Conservation (phyloP, 192 early-diverging fungal genomes). For the Gamsiella multidivaricata region DNA sequence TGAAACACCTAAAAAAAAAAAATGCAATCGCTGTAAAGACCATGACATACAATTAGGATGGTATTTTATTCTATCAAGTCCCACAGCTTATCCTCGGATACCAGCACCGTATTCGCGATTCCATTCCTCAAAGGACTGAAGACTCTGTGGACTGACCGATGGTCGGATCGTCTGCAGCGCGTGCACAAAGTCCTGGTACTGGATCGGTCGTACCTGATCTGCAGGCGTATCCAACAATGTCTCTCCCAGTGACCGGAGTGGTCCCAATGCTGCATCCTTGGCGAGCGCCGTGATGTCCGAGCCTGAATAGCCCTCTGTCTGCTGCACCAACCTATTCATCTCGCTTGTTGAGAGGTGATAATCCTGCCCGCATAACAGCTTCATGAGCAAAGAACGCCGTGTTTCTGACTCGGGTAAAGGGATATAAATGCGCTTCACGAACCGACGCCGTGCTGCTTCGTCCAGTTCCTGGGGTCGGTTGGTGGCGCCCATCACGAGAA, state of each 20-base stretch:
- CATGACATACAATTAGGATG: not conserved
- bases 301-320: conserved; percentile 83
- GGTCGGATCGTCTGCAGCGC: conserved; percentile 77
- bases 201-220: conserved; percentile 74
- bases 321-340: conserved; percentile 64
- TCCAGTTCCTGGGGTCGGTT: conserved; percentile 93
- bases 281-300: conserved; percentile 86
- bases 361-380: conserved; percentile 65
- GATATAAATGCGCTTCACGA: conserved; percentile 78
- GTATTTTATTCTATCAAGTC: not conserved
- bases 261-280: conserved; percentile 75
- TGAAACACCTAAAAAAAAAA: conserved; percentile 11
- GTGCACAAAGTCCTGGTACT: conserved; percentile 76
- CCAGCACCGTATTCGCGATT: conserved; percentile 75
- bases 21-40: too few relatives aligned
- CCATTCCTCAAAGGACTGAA: conserved; percentile 77
- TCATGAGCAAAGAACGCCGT: conserved; percentile 66
- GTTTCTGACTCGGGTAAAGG: conserved; percentile 81
- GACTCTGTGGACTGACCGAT: conserved; percentile 79
- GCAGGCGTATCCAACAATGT: conserved; percentile 57
- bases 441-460: conserved; percentile 86
- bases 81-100: conserved; percentile 31
- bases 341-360: conserved; percentile 67
- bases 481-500: conserved; percentile 93
- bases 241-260: conserved; percentile 76